Evolutionary conservation across 805 yeast species (phyloP).

Genomic region (Yarrowia keelungensis): DNA sequence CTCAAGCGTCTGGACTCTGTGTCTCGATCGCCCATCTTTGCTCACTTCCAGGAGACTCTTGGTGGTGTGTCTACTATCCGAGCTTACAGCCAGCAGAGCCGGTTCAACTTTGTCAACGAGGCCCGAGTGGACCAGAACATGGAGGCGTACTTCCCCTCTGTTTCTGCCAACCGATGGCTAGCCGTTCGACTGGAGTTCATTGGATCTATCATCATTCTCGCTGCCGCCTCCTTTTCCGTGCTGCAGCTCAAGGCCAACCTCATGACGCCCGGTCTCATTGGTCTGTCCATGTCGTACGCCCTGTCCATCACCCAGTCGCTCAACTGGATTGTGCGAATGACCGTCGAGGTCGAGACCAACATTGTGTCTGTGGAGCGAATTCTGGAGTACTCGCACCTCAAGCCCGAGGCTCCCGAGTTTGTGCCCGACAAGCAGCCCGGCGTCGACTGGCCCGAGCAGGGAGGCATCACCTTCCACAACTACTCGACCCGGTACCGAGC

Average conservation of each 20-base stretch:
- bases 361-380: conserved; percentile 97
- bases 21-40: conserved; percentile 78
- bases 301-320: conserved; percentile 90
- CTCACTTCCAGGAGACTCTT: conserved; percentile 83
- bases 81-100: conserved; percentile 69
- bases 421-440: conserved; percentile 73
- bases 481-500: conserved; percentile 87
- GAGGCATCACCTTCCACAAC: conserved; percentile 68
- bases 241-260: conserved; percentile 69
- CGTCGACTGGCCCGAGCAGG: conserved; percentile 72
- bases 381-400: conserved; percentile 79
- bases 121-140: conserved; percentile 77
- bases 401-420: conserved; percentile 82
- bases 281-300: conserved; percentile 92
- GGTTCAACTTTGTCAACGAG: conserved; percentile 66
- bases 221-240: conserved; percentile 84
- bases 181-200: conserved; percentile 92
- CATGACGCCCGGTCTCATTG: conserved; percentile 89
- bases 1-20: conserved; percentile 76
- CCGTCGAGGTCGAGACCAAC: conserved; percentile 97
- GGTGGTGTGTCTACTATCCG: conserved; percentile 79
- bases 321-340: conserved; percentile 98
- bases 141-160: conserved; percentile 90
- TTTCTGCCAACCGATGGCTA: conserved; percentile 95
- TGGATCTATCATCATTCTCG: conserved; percentile 86